These are phyloP conservation scores for Talaromyces ruber DNA, from an alignment of 495 filamentous ascomycete species.

Conservation along the genomic window DNA sequence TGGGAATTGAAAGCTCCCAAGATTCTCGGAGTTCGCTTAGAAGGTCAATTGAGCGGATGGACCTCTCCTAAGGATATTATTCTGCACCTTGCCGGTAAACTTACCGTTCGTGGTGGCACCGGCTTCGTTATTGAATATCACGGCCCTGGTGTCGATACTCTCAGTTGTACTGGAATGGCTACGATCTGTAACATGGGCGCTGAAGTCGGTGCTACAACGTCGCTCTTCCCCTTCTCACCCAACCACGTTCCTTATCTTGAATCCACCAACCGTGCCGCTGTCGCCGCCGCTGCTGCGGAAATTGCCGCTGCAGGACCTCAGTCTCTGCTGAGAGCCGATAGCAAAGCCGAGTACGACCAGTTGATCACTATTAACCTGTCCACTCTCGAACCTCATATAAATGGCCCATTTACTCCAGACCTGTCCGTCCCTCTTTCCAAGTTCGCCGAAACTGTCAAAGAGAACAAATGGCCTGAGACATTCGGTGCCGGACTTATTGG, in stretches of 20 bases:
- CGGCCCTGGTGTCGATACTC: conserved; percentile 77
- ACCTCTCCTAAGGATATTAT: conserved; percentile 94
- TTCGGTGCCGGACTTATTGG: conserved; percentile 92
- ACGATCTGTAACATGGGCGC: conserved; percentile 90
- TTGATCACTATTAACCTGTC: conserved; percentile 88
- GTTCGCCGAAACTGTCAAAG: conserved; percentile 73
- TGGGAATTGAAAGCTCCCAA: conserved; percentile 96
- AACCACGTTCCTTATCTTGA: conserved; percentile 69
- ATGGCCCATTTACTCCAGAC: conserved; percentile 94
- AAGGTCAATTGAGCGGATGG: conserved; percentile 82
- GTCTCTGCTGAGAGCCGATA: conserved; percentile 64
- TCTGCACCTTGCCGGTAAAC: conserved; percentile 73
- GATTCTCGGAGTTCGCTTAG: conserved; percentile 77
- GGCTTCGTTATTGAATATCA: conserved; percentile 92
- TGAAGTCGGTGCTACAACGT: conserved; percentile 94
- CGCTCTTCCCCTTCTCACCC: conserved; percentile 76
- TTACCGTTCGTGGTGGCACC: conserved; percentile 92
- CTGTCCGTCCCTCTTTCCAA: conserved; percentile 82
- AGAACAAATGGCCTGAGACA: conserved; percentile 82
- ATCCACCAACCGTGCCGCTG: conserved; percentile 69
- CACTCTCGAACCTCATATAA: conserved; percentile 89
- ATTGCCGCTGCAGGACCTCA: conserved; percentile 41
- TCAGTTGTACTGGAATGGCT: conserved; percentile 89
- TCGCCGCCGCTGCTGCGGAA: conserved; percentile 52
- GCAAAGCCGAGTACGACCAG: conserved; percentile 79